A percentile compares a stretch with the other conserved stretches of the same genome.
These are phyloP conservation scores for Cornus florida DNA, from an alignment of 148 eudicot species.

Conservation along the genomic window DNA sequence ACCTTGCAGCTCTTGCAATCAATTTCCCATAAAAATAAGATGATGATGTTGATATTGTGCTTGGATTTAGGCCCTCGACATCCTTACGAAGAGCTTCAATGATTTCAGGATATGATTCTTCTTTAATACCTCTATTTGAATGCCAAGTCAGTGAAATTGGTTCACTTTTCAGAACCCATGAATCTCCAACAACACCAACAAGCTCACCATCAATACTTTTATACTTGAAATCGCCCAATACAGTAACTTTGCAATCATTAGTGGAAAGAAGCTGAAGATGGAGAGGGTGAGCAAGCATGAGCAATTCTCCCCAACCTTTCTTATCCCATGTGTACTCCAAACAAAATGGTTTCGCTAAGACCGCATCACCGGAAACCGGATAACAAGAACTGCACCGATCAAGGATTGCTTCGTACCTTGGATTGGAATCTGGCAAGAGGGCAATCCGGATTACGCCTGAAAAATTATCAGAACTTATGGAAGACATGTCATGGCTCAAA, in stretches of 20 bases:
- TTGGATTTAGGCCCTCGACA: conserved; percentile 49
- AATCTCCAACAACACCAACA: conserved; percentile 90
- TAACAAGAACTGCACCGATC: conserved; percentile 81
- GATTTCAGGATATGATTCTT: conserved; percentile 62
- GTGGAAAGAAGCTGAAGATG: conserved; percentile 60
- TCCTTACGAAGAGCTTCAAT: conserved; percentile 60
- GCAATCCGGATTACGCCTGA: conserved; percentile 71
- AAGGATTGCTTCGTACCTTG: conserved; percentile 44
- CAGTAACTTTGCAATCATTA: conserved; percentile 27
- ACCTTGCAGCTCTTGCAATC: conserved; percentile 88
- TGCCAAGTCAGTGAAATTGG: conserved; percentile 86
- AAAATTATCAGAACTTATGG: conserved; percentile 48
- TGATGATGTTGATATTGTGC: conserved; percentile 56
- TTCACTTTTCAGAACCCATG: conserved; percentile 66
- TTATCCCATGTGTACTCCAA: conserved; percentile 83
- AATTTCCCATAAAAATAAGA: conserved; percentile 83
- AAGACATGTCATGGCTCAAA: conserved; percentile 47
- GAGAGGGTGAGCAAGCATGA: conserved; percentile 90
- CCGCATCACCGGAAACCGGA: conserved; percentile 66
- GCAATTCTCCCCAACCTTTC: conserved; percentile 81
- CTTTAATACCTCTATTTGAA: conserved; percentile 64
- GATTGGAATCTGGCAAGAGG: conserved; percentile 44
- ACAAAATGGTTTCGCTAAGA: conserved; percentile 52
- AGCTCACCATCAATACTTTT: conserved; percentile 95
- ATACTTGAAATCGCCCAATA: conserved; percentile 71